Evolutionary conservation across 345 rosid genomes (phyloP).

Genomic region (Murraya paniculata): DNA sequence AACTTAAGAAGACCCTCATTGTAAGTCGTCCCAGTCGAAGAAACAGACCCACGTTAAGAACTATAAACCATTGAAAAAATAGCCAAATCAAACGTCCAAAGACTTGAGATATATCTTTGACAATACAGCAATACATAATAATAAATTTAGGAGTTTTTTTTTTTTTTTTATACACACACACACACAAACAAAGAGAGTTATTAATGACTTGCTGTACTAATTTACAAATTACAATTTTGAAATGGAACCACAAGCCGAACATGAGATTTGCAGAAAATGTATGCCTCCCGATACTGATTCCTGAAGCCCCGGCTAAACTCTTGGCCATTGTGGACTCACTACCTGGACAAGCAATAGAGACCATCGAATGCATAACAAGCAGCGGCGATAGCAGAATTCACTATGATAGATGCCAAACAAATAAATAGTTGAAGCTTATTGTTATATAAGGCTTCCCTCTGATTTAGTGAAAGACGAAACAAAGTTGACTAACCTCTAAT

Average conservation of each 20-base stretch:
- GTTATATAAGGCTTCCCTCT: background rate
- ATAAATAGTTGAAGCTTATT: too few relatives aligned
- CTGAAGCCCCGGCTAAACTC: slow-evolving; percentile 34
- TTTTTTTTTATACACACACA: too few relatives aligned
- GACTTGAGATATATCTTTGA: too few relatives aligned
- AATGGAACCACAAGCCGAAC: background rate
- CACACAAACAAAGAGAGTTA: background rate
- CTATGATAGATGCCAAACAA: background rate
- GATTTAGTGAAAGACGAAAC: background rate
- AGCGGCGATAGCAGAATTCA: background rate
- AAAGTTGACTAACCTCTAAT: slow-evolving; percentile 60
- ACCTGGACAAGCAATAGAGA: slow-evolving; percentile 46
- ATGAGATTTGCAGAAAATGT: background rate
- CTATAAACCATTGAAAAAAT: too few relatives aligned
- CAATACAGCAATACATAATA: too few relatives aligned
- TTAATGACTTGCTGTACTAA: background rate
- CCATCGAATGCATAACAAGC: background rate
- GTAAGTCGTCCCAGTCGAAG: too few relatives aligned
- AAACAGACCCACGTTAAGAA: too few relatives aligned
- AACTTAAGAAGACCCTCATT: too few relatives aligned
- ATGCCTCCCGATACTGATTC: background rate
- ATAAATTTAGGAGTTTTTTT: too few relatives aligned
- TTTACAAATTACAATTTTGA: slow-evolving; percentile 4
- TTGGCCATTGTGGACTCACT: slow-evolving; percentile 96
- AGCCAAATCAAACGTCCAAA: too few relatives aligned